phyloP scores from a whole-genome alignment of 306 rosid species.

The Acacia acuminata region DNA sequence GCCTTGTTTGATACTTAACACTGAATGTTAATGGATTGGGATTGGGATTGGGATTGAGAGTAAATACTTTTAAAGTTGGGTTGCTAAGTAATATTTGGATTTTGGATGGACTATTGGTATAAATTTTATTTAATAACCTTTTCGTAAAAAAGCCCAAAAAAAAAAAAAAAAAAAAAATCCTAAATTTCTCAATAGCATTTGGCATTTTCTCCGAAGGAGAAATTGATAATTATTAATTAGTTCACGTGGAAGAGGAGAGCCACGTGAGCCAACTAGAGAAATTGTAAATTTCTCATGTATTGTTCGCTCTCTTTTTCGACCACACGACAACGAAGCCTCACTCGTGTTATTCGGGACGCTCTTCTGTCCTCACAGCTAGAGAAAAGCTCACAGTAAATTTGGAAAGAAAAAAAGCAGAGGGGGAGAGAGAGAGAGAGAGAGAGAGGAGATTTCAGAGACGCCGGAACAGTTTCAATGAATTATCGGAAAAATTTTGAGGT shows the following conservation, averaged over 20 bases:
- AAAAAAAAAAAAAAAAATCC: too few species aligned
- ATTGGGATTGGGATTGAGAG: too few species aligned
- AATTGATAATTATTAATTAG: not conserved
- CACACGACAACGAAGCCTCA: not conserved
- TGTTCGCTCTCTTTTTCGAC: not conserved
- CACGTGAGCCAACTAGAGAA: conserved; percentile 30
- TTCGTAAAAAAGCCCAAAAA: too few species aligned
- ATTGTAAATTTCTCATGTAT: not conserved
- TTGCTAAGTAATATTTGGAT: too few species aligned
- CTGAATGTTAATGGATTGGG: too few species aligned
- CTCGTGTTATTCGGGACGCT: not conserved
- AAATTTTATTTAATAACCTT: too few species aligned
- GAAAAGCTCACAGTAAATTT: not conserved
- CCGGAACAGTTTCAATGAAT: not conserved
- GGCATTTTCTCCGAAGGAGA: not conserved
- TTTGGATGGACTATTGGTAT: too few species aligned
- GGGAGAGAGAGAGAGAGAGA: not conserved
- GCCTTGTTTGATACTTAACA: too few species aligned
- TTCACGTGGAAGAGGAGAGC: conserved; percentile 22
- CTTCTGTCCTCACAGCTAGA: not conserved
- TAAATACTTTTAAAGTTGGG: too few species aligned
- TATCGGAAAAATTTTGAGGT: not conserved
- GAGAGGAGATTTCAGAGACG: not conserved
- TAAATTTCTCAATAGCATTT: not conserved
- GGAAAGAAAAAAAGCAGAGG: not conserved